phyloP scores from a whole-genome alignment of 805 yeast genomes.

The Saccharomycopsis oosterbeekiorum region DNA sequence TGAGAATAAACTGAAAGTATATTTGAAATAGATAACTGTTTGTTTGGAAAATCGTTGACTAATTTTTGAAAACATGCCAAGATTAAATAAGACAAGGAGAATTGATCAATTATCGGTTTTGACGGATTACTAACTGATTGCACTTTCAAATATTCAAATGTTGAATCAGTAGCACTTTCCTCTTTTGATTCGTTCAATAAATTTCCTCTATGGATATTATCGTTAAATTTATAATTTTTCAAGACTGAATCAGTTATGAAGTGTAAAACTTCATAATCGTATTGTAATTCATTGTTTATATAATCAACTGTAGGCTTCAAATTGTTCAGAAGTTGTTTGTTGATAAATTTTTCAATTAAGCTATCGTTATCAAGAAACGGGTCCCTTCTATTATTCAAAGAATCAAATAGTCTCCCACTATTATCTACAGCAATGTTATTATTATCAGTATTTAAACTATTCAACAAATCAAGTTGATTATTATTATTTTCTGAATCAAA shows the following conservation, averaged over 20 bases:
- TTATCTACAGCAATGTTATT: not conserved
- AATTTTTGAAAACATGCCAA: not conserved
- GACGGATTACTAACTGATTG: not conserved
- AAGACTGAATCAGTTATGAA: conserved; percentile 5
- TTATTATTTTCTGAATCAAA: not conserved
- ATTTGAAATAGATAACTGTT: not conserved
- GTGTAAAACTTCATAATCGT: conserved; percentile 9
- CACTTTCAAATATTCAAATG: not conserved
- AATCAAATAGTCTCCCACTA: not conserved
- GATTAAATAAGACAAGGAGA: not conserved
- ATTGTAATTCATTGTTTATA: conserved; percentile 3
- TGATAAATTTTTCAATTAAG: not conserved
- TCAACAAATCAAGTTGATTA: not conserved
- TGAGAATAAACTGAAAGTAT: not conserved
- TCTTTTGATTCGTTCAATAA: not conserved
- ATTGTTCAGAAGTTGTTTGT: not conserved
- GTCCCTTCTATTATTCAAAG: not conserved
- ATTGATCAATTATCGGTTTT: not conserved
- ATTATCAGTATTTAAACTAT: not conserved
- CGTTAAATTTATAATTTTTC: not conserved
- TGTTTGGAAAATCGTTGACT: not conserved
- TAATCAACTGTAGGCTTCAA: conserved; percentile 11
- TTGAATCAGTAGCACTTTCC: not conserved
- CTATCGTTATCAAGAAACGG: not conserved
- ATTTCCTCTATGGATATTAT: not conserved